Conservation (phyloP, 768 basidiomycete species). For the Suillus variegatus region DNA sequence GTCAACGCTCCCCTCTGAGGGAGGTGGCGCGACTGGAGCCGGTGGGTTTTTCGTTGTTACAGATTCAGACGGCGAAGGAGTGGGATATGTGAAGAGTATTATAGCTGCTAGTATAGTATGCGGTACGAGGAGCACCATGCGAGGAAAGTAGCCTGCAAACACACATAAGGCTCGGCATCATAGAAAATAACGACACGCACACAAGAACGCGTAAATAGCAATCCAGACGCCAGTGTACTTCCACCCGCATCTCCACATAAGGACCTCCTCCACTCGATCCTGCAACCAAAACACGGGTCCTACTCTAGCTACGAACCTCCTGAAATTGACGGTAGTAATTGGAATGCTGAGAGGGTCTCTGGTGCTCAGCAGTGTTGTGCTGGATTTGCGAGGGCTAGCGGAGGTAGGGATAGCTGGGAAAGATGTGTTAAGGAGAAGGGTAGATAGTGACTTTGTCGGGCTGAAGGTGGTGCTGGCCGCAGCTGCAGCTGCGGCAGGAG, state of each 20-base stretch:
- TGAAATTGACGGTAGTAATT: conserved; percentile 77
- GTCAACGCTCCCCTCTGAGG: conserved; percentile 62
- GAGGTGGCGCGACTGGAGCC: not conserved
- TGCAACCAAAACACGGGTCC: conserved; percentile 90
- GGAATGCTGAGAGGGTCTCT: conserved; percentile 76
- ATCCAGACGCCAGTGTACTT: conserved; percentile 75
- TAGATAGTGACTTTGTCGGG: conserved; percentile 34
- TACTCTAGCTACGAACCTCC: conserved; percentile 72
- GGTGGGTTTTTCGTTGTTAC: not conserved
- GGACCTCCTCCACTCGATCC: conserved; percentile 82
- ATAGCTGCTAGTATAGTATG: conserved; percentile 61
- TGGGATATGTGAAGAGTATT: conserved; percentile 66
- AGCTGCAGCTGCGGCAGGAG: conserved; percentile 23
- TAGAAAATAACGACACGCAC: conserved; percentile 37
- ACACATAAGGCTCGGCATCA: not conserved
- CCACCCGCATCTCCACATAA: conserved; percentile 82
- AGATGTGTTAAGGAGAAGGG: conserved; percentile 26
- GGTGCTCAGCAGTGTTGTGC: conserved; percentile 48
- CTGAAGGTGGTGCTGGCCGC: conserved; percentile 26
- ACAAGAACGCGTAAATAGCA: conserved; percentile 70
- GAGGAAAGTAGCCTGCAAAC: conserved; percentile 71
- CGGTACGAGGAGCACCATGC: conserved; percentile 69
- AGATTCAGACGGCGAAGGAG: conserved; percentile 18
- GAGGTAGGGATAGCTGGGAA: conserved; percentile 19
- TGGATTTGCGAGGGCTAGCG: conserved; percentile 24